Evolutionary conservation across 2,329 filamentous ascomycete species (phyloP).

Genomic region (Pseudophaeomoniella oleicola): DNA sequence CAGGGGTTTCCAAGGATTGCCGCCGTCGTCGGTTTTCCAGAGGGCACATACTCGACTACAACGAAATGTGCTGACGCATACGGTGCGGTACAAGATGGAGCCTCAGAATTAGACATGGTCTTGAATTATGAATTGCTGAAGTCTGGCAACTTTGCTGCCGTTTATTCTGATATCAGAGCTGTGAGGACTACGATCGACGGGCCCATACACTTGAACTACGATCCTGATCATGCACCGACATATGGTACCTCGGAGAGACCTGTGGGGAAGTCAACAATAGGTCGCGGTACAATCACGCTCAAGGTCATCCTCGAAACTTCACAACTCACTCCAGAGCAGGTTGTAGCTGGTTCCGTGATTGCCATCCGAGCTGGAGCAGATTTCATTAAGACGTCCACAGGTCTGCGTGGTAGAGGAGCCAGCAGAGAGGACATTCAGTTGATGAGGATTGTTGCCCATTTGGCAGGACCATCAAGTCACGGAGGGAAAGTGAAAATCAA

Average conservation of each 20-base stretch:
- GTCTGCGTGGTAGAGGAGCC: slow-evolving; percentile 42
- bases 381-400: slow-evolving; percentile 47
- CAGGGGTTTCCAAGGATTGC: slow-evolving; percentile 24
- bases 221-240: neutral
- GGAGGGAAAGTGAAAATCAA: slow-evolving; percentile 34
- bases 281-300: slow-evolving; percentile 23
- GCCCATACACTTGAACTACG: neutral
- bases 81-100: slow-evolving; percentile 34
- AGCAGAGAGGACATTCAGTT: slow-evolving; percentile 35
- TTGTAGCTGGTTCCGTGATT: slow-evolving; percentile 39
- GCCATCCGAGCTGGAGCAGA: slow-evolving; percentile 38
- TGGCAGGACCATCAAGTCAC: slow-evolving; percentile 12
- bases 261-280: slow-evolving; percentile 15
- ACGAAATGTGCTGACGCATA: slow-evolving; percentile 38
- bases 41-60: slow-evolving; percentile 38
- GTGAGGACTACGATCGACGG: slow-evolving; percentile 26
- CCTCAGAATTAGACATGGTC: slow-evolving; percentile 44
- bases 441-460: slow-evolving; percentile 36
- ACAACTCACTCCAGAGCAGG: slow-evolving; percentile 31
- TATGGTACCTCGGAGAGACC: neutral
- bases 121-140: slow-evolving; percentile 38
- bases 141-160: slow-evolving; percentile 27
- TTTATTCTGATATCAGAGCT: slow-evolving; percentile 38
- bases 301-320: slow-evolving; percentile 49
- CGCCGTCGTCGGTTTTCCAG: slow-evolving; percentile 45